Evolutionary conservation across 768 basidiomycete genomes (phyloP).

Genomic region (Leccinum rimulosum): DNA sequence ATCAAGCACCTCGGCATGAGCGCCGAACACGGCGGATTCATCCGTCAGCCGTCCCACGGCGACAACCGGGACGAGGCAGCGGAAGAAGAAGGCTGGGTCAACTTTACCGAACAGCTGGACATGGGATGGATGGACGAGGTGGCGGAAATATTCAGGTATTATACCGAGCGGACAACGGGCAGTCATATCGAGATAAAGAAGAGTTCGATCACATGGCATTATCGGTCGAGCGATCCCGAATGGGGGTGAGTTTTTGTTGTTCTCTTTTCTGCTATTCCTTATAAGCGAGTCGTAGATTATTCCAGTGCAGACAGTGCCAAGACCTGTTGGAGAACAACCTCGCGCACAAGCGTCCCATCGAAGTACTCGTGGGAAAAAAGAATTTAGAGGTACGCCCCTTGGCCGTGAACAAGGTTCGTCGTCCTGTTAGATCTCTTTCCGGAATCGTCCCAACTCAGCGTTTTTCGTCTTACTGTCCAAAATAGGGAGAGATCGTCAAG

Average conservation of each 20-base stretch:
- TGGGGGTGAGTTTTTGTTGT: conserved; percentile 71
- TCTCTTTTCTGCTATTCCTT: not conserved
- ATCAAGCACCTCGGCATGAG: conserved; percentile 82
- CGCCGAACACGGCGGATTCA: conserved; percentile 95
- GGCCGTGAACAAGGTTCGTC: conserved; percentile 82
- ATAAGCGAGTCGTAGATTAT: conserved; percentile 45
- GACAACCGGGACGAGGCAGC: not conserved
- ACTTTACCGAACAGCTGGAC: conserved; percentile 89
- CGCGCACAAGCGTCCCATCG: conserved; percentile 90
- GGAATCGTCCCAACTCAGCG: not conserved
- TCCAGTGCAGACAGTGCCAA: conserved; percentile 96
- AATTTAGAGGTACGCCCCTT: conserved; percentile 95
- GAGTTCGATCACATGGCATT: conserved; percentile 98
- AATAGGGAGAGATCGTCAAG: conserved; percentile 92
- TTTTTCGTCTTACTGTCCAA: not conserved
- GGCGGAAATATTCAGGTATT: conserved; percentile 92
- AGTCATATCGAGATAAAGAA: conserved; percentile 96
- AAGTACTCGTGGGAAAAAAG: conserved; percentile 97
- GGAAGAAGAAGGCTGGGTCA: conserved; percentile 57
- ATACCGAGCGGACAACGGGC: conserved; percentile 96
- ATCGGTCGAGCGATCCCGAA: conserved; percentile 88
- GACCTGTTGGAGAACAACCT: conserved; percentile 94
- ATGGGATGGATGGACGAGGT: conserved; percentile 99
- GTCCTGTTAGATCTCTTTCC: not conserved
- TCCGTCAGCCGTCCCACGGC: conserved; percentile 61